Conservation (phyloP, 1,139 yeast species). For the Candida neerlandica region DNA sequence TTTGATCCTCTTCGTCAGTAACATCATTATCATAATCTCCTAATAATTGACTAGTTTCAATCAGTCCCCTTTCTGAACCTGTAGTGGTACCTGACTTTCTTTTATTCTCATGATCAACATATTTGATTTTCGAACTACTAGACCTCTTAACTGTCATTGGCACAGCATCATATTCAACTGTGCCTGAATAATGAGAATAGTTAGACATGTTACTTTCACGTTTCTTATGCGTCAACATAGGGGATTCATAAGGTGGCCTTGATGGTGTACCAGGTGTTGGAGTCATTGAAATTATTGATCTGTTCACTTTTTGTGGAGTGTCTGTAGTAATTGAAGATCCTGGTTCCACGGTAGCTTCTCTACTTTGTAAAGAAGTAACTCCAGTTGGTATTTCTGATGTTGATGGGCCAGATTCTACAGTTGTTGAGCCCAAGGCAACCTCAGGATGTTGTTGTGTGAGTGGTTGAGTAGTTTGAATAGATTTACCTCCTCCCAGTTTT, state of each 20-base stretch:
- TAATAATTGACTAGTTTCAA: slow-evolving; percentile 3
- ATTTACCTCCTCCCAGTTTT: neutral
- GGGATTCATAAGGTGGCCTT: neutral
- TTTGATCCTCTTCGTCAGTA: slow-evolving; percentile 12
- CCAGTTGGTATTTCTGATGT: neutral
- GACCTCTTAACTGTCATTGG: slow-evolving; percentile 23
- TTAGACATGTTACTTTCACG: slow-evolving; percentile 31
- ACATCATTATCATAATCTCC: slow-evolving; percentile 4
- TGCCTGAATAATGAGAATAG: slow-evolving; percentile 34
- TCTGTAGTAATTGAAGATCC: neutral
- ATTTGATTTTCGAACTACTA: slow-evolving; percentile 14
- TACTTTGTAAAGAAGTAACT: too few relatives aligned
- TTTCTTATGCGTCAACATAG: slow-evolving; percentile 6
- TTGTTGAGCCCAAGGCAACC: neutral
- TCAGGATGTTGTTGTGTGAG: neutral
- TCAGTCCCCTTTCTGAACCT: slow-evolving; percentile 1
- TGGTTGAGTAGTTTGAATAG: neutral
- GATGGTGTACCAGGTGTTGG: neutral
- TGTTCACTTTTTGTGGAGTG: neutral
- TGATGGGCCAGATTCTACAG: neutral
- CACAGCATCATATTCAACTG: slow-evolving; percentile 25
- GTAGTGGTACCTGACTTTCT: slow-evolving; percentile 1
- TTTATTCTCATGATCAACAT: slow-evolving; percentile 3
- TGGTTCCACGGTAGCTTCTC: neutral
- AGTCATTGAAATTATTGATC: neutral